Conservation (phyloP, 305 asterid genomes). For the Rubia tinctorum region DNA sequence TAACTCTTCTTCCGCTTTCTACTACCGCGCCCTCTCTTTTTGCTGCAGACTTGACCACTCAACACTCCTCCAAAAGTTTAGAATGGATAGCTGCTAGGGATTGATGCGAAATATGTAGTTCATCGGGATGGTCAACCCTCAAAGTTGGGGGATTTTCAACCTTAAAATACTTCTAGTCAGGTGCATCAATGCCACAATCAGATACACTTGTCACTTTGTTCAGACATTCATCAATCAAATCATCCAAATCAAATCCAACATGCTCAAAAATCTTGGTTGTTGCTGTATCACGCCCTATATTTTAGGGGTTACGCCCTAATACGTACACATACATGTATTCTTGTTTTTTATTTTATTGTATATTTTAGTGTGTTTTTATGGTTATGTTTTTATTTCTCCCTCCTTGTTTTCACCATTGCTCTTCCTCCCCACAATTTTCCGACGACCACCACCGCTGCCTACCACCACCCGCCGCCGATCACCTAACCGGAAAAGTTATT, state of each 20-base stretch:
- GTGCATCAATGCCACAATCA: constrained; percentile 23
- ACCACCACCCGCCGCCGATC: too few species aligned
- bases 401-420: too few species aligned
- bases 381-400: too few species aligned
- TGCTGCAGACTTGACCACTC: constrained; percentile 27
- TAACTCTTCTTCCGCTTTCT: constrained; percentile 23
- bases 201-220: constrained; percentile 22
- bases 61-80: constrained; percentile 43
- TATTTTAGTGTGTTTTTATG: too few species aligned
- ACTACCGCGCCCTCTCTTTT: constrained; percentile 24
- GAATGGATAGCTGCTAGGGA: constrained; percentile 54
- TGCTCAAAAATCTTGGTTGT: constrained; percentile 28
- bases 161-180: constrained; percentile 42
- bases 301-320: too few species aligned
- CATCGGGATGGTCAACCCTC: constrained; percentile 28
- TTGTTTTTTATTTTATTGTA: too few species aligned
- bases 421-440: too few species aligned
- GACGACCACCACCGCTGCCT: too few species aligned
- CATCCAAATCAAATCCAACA: constrained; percentile 42
- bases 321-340: too few species aligned
- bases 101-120: constrained; percentile 51
- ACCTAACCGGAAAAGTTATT: too few species aligned
- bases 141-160: constrained; percentile 17
- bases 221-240: constrained; percentile 51
- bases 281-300: too few species aligned